Evolutionary conservation across 441 rosid genomes (phyloP).

Genomic region (Croton setiger): DNA sequence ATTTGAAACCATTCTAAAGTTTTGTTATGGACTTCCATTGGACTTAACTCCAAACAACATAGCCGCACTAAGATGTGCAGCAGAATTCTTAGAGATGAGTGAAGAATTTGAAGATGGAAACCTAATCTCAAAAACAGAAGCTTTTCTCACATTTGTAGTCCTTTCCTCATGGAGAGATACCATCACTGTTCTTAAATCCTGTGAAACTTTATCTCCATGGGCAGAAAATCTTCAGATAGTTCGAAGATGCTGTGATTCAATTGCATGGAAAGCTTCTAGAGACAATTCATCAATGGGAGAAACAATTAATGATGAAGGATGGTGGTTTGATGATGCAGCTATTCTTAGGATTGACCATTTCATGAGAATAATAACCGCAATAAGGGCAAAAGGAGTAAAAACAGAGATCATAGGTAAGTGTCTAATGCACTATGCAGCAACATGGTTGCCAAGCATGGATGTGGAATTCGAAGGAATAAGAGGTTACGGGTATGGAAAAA

Average conservation of each 20-base stretch:
- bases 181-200: conserved; percentile 59
- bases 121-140: conserved; percentile 69
- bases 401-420: conserved; percentile 53
- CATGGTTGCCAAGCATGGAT: conserved; percentile 47
- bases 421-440: conserved; percentile 60
- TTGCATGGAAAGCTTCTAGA: conserved; percentile 69
- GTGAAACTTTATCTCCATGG: conserved; percentile 70
- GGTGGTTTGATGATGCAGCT: conserved; percentile 57
- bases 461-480: conserved; percentile 60
- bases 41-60: conserved; percentile 57
- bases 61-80: conserved; percentile 71
- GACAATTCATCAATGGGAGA: conserved; percentile 32
- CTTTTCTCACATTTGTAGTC: conserved; percentile 74
- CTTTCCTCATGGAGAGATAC: conserved; percentile 81
- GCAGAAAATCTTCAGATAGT: conserved; percentile 77
- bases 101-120: conserved; percentile 83
- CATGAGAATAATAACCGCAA: conserved; percentile 59
- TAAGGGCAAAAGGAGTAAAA: conserved; percentile 48
- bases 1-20: conserved; percentile 58
- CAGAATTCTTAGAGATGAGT: conserved; percentile 77
- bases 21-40: conserved; percentile 58
- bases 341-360: conserved; percentile 59
- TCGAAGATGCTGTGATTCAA: conserved; percentile 75
- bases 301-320: conserved; percentile 31
- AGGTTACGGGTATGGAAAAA: conserved; percentile 55